These are phyloP conservation scores for Colletotrichum tamarilloi DNA, from an alignment of 2,329 filamentous ascomycete genomes.

Conservation along the genomic window DNA sequence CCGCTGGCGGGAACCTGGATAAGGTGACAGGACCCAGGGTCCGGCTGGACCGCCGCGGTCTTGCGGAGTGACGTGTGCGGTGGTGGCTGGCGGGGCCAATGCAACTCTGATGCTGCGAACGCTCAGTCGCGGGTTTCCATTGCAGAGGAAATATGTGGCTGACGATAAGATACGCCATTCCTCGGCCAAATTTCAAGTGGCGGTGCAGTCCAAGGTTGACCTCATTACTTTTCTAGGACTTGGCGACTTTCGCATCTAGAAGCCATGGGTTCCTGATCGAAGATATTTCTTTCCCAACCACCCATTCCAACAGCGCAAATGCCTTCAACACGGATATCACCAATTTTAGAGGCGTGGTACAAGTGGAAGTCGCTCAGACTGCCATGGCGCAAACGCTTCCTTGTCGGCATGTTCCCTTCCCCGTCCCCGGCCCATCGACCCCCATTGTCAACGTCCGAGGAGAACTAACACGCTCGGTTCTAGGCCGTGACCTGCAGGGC, in stretches of 20 bases:
- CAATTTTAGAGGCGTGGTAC: conserved; percentile 57
- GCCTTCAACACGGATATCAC: conserved; percentile 33
- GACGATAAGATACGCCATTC: conserved; percentile 12
- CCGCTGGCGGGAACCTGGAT: conserved; percentile 25
- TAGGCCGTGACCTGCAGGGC: conserved; percentile 72
- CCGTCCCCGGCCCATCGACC: neutral
- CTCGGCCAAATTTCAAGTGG: conserved; percentile 24
- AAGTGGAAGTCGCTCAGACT: conserved; percentile 71
- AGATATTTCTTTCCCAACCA: neutral
- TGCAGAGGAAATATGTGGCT: conserved; percentile 29
- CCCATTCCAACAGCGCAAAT: conserved; percentile 8
- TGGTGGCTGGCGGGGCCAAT: conserved; percentile 36
- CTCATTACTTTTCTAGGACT: conserved; percentile 34
- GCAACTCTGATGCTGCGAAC: conserved; percentile 14
- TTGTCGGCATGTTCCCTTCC: conserved; percentile 61
- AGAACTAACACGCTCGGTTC: conserved; percentile 18
- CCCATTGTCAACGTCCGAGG: neutral
- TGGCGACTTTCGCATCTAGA: neutral
- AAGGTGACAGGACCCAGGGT: conserved; percentile 32
- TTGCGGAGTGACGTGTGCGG: conserved; percentile 36
- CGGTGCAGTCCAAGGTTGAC: conserved; percentile 36
- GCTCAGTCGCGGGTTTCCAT: neutral
- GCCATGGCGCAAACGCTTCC: conserved; percentile 72
- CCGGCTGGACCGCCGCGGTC: conserved; percentile 20
- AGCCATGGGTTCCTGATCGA: conserved; percentile 28